Evolutionary conservation across 2,329 filamentous ascomycete genomes (phyloP), one percentile per base, ranked within the genome.

Genomic region (Pyrenophora graminea): DNA sequence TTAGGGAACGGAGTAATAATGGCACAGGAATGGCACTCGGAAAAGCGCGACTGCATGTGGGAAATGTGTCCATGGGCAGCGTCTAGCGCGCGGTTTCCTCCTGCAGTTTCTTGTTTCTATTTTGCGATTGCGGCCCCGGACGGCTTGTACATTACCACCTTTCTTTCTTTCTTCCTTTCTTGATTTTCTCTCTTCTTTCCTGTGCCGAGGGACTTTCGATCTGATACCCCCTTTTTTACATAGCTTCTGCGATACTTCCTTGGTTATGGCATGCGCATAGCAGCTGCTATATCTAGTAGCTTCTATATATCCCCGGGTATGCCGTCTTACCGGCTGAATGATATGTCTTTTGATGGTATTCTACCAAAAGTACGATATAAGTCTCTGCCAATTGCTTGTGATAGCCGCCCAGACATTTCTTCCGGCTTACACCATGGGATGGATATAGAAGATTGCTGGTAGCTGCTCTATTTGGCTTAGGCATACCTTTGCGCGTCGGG

Each of bases 181-280:
- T 39, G 30, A 21, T 5, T 40, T 39, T 39, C 18, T 53, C 27
- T 39, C 39, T 43, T 53, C 36, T 13, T 53, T 34, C 45, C 34
- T 45, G 38, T 51, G 39, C 44, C 48, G 52, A 60, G 59, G 59
- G 53, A 45, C 48, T 48, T 61, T 62, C 56, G 55, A 65, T 61
- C 59, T 69, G 67, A 70, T 70, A 70, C 67, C 67, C 62, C 63
- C 51, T 43, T 56, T 49, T 40, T 50, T 45, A 43, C 46, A 33
- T 52, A 56, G 43, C 39, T 59, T 52, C 53, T 48, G 47, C 39
- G 30, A 15, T 39, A 27, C 34, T 19, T 37, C 51, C 30, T 51
- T 59, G 38, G 42, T 48, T 45, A 34, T 25, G 39, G 44, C 48
- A 45, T 44, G 17, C 25, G 49, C 37, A 44, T 46, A 38, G 45